Evolutionary conservation across 1,139 yeast species (phyloP).

Genomic region (Pichia sp.): DNA sequence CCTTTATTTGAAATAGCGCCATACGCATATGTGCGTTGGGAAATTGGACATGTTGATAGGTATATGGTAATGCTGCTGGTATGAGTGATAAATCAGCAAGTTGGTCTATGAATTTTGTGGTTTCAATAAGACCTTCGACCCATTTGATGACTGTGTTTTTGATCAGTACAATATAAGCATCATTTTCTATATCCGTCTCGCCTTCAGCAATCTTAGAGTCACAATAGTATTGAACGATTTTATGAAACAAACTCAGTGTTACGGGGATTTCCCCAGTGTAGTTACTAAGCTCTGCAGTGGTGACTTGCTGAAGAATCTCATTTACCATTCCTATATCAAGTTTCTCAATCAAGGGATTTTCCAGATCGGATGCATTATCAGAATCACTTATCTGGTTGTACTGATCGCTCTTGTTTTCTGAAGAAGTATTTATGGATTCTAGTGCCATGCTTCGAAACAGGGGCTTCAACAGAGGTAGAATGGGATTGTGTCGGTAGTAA

Average conservation of each 20-base stretch:
- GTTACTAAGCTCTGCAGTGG: not conserved
- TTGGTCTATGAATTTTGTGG: constrained; percentile 11
- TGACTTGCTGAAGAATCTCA: constrained; percentile 4
- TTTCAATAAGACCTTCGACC: constrained; percentile 12
- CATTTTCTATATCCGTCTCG: constrained; percentile 11
- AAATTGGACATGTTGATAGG: constrained; percentile 10
- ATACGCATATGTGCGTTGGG: constrained; percentile 24
- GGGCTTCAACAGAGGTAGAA: constrained; percentile 21
- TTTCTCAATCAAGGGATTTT: not conserved
- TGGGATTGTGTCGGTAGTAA: constrained; percentile 20
- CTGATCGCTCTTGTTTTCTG: too few species aligned
- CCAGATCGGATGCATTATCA: not conserved
- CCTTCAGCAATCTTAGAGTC: constrained; percentile 15
- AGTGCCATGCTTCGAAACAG: constrained; percentile 6
- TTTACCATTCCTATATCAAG: not conserved
- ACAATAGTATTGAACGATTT: constrained; percentile 18
- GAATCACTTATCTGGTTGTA: too few species aligned
- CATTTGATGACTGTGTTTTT: constrained; percentile 15
- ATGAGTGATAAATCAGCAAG: constrained; percentile 13
- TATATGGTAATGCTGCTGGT: constrained; percentile 16
- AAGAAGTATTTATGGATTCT: not conserved
- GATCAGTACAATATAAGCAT: constrained; percentile 17
- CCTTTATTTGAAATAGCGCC: constrained; percentile 19
- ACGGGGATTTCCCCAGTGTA: constrained; percentile 9
- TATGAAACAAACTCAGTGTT: constrained; percentile 19